Base-by-base conservation (phyloP, 345 rosid genomes). In the Aquilaria malaccensis region DNA sequence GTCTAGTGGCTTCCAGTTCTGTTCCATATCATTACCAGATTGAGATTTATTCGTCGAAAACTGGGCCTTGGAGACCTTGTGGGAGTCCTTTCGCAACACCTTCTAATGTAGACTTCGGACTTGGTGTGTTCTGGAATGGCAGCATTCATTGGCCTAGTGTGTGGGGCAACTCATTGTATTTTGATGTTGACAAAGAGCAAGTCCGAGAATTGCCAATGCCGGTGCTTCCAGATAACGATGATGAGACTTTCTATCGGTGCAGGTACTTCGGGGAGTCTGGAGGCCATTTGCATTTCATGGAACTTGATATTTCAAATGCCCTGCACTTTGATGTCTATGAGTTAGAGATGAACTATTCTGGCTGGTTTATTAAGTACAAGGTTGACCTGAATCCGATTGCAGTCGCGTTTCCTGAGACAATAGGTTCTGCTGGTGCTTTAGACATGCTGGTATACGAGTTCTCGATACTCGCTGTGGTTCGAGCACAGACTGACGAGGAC, bases 301-400 rank as follows among this genome's bases (percentile, higher is more conserved):
- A 76, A 52, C 67, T 74, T 9, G 55, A 65, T 66, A 63, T 49
- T 22, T 54, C 51, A 6, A 45, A 67, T 29, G 53, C 69, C 46
- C 33, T 73, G 10, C 15, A 61, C 9, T 50, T 81, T 15, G 45
- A 60, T 45, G 77, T 81, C 12, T 68, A 64, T 22, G 77, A 74
- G 63, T 66, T 84, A 81, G 66, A 64, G 57, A 59, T 2, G n/a
- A 68, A 70, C 56, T 58, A 63, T 33, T 68, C 67, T 9, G 68
- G 58, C 33, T 84, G 86, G 89, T 64, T 46, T 9, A 3, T 68
- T 3, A 81, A 80, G 79, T 53, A 74, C 54, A 50, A 10, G 9
- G 73, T 78, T 33, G 76, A 84, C 50, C 63, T 84, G 29, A 50
- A 50, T 55, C 54, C 45, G 11, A 50, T 77, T 45, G 73, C 57